Conservation (phyloP, 257 asterid species). For the Petunia axillaris region DNA sequence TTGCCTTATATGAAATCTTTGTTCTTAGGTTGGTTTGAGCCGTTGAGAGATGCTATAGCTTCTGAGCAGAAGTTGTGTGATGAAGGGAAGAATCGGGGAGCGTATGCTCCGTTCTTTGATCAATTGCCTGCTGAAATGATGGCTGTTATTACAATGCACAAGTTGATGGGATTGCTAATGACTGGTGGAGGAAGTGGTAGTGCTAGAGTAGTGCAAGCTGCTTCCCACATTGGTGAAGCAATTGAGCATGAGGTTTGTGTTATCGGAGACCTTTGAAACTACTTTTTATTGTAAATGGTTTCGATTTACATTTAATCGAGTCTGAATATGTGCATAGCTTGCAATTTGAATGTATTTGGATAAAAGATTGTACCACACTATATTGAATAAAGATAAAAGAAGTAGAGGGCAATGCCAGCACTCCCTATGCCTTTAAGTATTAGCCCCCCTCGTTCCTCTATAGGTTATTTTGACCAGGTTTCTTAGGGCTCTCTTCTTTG, state of each 20-base stretch:
- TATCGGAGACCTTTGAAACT: neutral
- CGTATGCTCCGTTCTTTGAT: constrained; percentile 64
- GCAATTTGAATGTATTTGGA: constrained; percentile 15
- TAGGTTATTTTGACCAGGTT: neutral
- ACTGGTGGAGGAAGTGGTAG: constrained; percentile 73
- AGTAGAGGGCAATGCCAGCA: neutral
- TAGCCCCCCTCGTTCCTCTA: neutral
- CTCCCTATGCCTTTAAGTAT: neutral
- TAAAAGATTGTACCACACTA: neutral
- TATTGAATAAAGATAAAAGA: neutral
- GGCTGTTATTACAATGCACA: constrained; percentile 97
- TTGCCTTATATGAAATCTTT: constrained; percentile 88
- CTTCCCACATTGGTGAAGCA: constrained; percentile 80
- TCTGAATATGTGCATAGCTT: neutral
- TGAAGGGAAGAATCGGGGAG: constrained; percentile 52
- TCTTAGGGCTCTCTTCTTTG: neutral
- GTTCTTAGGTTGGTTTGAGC: constrained; percentile 98
- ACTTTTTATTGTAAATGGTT: neutral
- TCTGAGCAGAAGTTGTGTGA: constrained; percentile 73
- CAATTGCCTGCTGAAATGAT: constrained; percentile 90
- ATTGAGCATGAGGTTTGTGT: constrained; percentile 85
- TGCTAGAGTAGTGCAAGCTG: constrained; percentile 85
- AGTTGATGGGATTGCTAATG: constrained; percentile 87
- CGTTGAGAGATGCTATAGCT: constrained; percentile 76
- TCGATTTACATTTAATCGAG: neutral